Base-by-base conservation (phyloP, 306 rosid genomes). In the Lathyrus tuberosus region DNA sequence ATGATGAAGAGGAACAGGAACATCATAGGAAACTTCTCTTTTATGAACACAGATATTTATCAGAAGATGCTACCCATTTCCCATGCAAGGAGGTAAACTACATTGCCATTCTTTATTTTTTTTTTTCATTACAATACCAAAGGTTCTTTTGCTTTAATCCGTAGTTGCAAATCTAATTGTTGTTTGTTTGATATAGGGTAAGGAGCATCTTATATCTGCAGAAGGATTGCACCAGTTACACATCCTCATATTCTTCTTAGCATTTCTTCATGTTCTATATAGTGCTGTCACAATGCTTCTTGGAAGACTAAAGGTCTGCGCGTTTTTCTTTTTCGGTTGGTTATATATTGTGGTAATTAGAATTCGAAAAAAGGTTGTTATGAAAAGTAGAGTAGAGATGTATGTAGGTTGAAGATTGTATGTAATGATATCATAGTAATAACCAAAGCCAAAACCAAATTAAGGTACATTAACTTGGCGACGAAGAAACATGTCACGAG, bases 281-380 rank as follows among this genome's bases (percentile, higher is more conserved):
- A 95, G 96, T 72, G 89, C 88, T 64, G 66, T 91, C 83, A 91
- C 97, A 59, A 95, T 95, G 99, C 83, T 95, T 86, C 99, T 95
- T 15, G 99, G 99, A 66, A 91, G 97, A 79, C 84, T 95, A 33
- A 95, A 95, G 97, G 99, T 95, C 64, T 43, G 54, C 16, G 44
- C 44, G 4, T 17, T 14, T 57, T 17, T 69, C 7, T 15, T 47
- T 24, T 14, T 61, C 46, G 7, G 22, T 61, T 61, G 70, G 6
- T 51, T 40, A n/a, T n/a, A n/a, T n/a, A 35, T 35, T 35, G 1
- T 35, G 35, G 44, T 28, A 54, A 64, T 8, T 33, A 63, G 65
- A 74, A 11, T 49, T 26, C 7, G 15, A 16, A 56, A 16, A 16
- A 54, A 26, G 1, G 8, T 52, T 52, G 58, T 52, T 30, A 18